These are phyloP conservation scores for Dactylellina leptospora DNA, from an alignment of 2,329 filamentous ascomycete genomes.

Conservation along the genomic window DNA sequence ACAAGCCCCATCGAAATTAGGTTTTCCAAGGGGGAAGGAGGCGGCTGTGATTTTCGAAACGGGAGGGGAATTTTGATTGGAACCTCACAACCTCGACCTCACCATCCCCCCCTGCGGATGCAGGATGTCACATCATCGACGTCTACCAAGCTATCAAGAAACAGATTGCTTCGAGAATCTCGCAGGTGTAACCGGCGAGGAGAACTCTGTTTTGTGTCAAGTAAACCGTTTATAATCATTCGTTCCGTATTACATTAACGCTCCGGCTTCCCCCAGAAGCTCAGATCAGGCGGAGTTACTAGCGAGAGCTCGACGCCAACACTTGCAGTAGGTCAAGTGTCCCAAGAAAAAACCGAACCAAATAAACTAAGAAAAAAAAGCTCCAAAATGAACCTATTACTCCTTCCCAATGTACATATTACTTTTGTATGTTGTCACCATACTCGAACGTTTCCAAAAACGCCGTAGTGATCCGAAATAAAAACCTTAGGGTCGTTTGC, in stretches of 20 bases:
- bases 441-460: conserved; percentile 40
- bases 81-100: not conserved
- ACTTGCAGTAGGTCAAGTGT: not conserved
- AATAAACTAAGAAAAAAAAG: conserved; percentile 7
- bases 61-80: conserved; percentile 17
- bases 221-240: too few relatives aligned
- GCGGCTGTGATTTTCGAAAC: not conserved
- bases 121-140: conserved; percentile 33
- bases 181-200: too few relatives aligned
- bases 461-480: conserved; percentile 49
- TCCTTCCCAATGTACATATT: conserved; percentile 1
- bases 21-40: conserved; percentile 8
- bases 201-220: too few relatives aligned
- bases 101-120: conserved; percentile 17
- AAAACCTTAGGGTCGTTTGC: conserved; percentile 27
- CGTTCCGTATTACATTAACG: too few relatives aligned
- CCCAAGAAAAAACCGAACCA: not conserved
- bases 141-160: not conserved
- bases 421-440: conserved; percentile 2
- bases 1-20: conserved; percentile 1
- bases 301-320: not conserved
- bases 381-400: not conserved
- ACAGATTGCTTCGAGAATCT: not conserved
- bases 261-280: not conserved
- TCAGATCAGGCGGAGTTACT: not conserved